Base-by-base conservation (phyloP, 768 basidiomycete species). In the Vararia minispora region DNA sequence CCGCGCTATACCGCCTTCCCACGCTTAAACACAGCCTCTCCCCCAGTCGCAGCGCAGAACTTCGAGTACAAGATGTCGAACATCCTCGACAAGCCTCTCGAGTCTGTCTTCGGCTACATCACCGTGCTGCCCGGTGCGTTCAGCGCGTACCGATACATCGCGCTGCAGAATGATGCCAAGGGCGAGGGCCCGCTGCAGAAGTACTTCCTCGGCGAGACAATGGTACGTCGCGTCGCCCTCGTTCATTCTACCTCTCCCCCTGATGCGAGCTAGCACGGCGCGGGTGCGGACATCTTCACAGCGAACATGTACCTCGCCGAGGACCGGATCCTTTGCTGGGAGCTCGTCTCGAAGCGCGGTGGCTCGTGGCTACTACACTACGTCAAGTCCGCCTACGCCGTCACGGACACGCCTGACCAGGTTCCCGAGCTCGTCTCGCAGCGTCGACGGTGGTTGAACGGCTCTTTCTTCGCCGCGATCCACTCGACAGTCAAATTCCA, bases 281-380 rank as follows among this genome's bases (percentile, higher is more conserved):
- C 82, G 3, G 83, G 76, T 11, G 83, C 84, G 1, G 88, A 89
- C 53, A 90, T 94, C 43, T 92, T 92, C 60, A 91, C 88, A 4
- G 86, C 90, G 18, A 94, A 94, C 54, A 94, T 94, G 89, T 97
- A 92, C 54, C 71, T 94, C 12, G 89, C 89, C 7, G 89, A 92
- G 58, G 89, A 90, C 67, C 76, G 83, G 76, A 95, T 97, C 46
- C 66, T 98, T 2, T 97, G 92, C 58, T 97, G 91, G 90, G 92
- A 97, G 57, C 72, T 98, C 17, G 92, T 97, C 23, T 85, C 87
- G n/a, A 98, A 97, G 54, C 76, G 90, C 9, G 79, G 81, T 12
- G 80, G 76, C 3, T 68, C 84, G 18, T 97, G 94, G 94, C 76
- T 85, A 31, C 60, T 99, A 55, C 91, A 97, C 63, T 99, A 92